Evolutionary conservation across 306 rosid genomes (phyloP), one percentile per base, ranked within the genome.

Genomic region (Cyamopsis tetragonoloba): DNA sequence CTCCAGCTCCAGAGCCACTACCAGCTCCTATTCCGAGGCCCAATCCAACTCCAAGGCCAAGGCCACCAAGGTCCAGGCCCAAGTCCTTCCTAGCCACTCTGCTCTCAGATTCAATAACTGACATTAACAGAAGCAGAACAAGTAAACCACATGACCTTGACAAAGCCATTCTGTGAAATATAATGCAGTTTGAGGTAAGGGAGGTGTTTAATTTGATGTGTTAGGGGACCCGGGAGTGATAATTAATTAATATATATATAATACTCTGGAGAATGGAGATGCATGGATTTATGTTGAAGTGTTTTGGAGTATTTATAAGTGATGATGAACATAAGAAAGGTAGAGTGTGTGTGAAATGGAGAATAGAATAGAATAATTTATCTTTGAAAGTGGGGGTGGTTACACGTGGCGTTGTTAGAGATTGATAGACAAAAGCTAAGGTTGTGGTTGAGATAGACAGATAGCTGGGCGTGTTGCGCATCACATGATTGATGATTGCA

Each of bases 1-100:
- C 61, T 32, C 86, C 83, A 7, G 87, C 38, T 3, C 87, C 87
- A 20, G 79, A 62, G 17, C 87, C 87, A 76, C 79, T 76, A 0
- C 82, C 87, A 68, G 75, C 72, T 48, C 87, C 87, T 38, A 79
- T 24, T 3, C 87, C 87, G 44, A 83, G 35, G 10, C 84, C 87
- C 18, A 83, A 1, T 41, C 87, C 87, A 68, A 79, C 35, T 1
- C 87, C 87, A 76, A 83, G 34, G 28, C 87, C 84, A 54, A 82
- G 3, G 18, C 87, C 84, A 49, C 87, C 84, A 75, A 82, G 87
- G 62, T 83, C 87, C 74, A 79, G 7, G 39, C 84, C 55, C 62
- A 83, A 76, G 70, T 79, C 87, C 72, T 79, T 79, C 67, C 87
- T 79, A 0, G 77, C 87, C 13, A 68, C 64, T 37, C 87, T 72